phyloP scores from a whole-genome alignment of 1,139 yeast genomes.

The Candida frijolesensis region DNA sequence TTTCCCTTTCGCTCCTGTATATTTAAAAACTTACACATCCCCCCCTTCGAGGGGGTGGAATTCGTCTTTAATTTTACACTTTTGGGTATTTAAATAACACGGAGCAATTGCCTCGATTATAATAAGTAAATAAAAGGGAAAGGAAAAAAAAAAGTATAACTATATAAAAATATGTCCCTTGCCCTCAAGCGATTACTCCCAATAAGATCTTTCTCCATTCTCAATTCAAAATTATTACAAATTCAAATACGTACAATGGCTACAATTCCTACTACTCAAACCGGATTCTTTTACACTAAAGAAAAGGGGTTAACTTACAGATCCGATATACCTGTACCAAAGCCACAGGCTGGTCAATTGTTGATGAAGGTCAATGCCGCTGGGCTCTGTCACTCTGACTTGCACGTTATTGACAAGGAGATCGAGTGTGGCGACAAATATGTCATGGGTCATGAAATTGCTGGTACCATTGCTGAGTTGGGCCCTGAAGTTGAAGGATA shows the following conservation, averaged over 20 bases:
- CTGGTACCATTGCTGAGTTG: conserved; percentile 33
- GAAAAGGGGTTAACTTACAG: conserved; percentile 15
- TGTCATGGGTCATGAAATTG: conserved; percentile 52
- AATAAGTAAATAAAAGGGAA: too few species aligned
- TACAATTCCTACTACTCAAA: conserved; percentile 18
- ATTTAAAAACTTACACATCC: not conserved
- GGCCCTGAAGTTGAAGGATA: conserved; percentile 12
- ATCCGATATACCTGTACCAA: conserved; percentile 26
- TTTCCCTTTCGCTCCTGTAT: not conserved
- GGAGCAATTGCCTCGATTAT: too few species aligned
- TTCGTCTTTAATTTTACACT: not conserved
- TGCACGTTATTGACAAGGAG: conserved; percentile 30
- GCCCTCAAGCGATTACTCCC: conserved; percentile 3
- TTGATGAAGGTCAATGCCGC: conserved; percentile 46
- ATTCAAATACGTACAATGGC: conserved; percentile 12
- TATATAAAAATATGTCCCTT: conserved; percentile 1
- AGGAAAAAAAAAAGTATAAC: too few species aligned
- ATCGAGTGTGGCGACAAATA: conserved; percentile 25
- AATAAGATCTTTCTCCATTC: not conserved
- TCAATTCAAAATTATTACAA: not conserved
- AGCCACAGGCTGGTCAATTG: conserved; percentile 33
- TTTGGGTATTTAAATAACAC: too few species aligned
- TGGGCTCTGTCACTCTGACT: conserved; percentile 49
- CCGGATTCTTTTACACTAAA: conserved; percentile 14
- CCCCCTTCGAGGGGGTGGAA: not conserved